phyloP scores from a whole-genome alignment of 2,329 filamentous ascomycete species.

The Pyrenochaeta sp. region DNA sequence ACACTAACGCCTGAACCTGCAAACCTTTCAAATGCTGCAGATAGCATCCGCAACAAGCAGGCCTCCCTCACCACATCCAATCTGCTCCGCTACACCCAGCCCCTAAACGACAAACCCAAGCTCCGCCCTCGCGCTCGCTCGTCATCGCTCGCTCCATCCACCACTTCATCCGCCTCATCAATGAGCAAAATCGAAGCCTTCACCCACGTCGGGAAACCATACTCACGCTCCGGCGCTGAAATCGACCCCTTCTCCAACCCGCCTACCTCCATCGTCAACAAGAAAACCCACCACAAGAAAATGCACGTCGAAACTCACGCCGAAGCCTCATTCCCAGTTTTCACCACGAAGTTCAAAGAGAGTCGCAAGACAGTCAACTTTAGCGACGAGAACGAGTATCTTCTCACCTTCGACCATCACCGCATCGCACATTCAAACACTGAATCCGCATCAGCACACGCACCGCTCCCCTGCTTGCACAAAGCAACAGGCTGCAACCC shows the following conservation, averaged over 20 bases:
- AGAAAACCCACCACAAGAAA: slow-evolving; percentile 6
- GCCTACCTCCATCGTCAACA: neutral
- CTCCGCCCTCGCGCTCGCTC: slow-evolving; percentile 15
- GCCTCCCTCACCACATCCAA: slow-evolving; percentile 24
- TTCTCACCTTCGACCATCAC: slow-evolving; percentile 4
- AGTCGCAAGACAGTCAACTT: slow-evolving; percentile 36
- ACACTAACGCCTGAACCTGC: neutral
- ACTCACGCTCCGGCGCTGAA: slow-evolving; percentile 20
- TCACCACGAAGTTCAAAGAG: slow-evolving; percentile 22
- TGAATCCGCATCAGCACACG: neutral
- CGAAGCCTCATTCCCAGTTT: slow-evolving; percentile 24
- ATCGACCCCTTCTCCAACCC: slow-evolving; percentile 22
- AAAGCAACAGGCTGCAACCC: slow-evolving; percentile 37
- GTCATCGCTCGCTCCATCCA: slow-evolving; percentile 16
- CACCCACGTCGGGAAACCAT: slow-evolving; percentile 30
- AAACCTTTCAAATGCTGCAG: neutral
- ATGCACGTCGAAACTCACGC: slow-evolving; percentile 21
- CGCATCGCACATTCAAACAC: no score
- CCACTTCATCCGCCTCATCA: slow-evolving; percentile 22
- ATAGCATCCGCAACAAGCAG: slow-evolving; percentile 2
- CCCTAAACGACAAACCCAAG: slow-evolving; percentile 25
- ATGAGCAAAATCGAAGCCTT: slow-evolving; percentile 35
- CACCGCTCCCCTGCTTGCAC: slow-evolving; percentile 33
- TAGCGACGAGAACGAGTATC: slow-evolving; percentile 31
- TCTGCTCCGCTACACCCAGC: slow-evolving; percentile 24